A percentile compares a stretch with the other conserved stretches of the same genome.
These are phyloP conservation scores for Stenocarpella maydis DNA, from an alignment of 2,329 filamentous ascomycete genomes.

Conservation along the genomic window DNA sequence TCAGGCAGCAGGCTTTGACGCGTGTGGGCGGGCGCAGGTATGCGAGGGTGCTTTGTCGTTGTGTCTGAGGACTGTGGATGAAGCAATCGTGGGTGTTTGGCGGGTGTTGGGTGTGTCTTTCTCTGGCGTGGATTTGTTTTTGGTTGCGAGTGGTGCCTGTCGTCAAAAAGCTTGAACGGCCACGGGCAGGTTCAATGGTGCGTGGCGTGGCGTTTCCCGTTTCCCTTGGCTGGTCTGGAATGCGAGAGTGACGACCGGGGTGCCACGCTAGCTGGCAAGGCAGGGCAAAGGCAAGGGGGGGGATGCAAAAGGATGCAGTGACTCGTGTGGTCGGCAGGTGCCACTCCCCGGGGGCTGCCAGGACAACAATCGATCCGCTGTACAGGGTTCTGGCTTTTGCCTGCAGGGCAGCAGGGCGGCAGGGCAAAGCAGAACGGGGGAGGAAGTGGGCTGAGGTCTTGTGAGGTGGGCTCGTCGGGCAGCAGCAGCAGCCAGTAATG, in stretches of 20 bases:
- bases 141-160: slow-evolving; percentile 4
- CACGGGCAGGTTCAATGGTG: slow-evolving; percentile 14
- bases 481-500: background rate
- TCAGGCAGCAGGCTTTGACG: background rate
- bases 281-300: background rate
- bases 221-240: slow-evolving; percentile 18
- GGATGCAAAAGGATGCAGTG: background rate
- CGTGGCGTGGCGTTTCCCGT: slow-evolving; percentile 8
- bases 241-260: slow-evolving; percentile 2
- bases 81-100: background rate
- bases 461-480: slow-evolving; percentile 10
- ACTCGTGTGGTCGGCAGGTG: slow-evolving; percentile 19
- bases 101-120: background rate
- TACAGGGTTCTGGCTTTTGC: slow-evolving; percentile 23
- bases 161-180: slow-evolving; percentile 29
- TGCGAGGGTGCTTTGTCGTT: slow-evolving; percentile 13
- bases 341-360: slow-evolving; percentile 19
- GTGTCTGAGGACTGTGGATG: slow-evolving; percentile 18
- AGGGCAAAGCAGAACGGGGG: background rate
- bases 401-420: slow-evolving; percentile 5
- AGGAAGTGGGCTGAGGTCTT: background rate
- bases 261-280: slow-evolving; percentile 15
- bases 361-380: slow-evolving; percentile 21
- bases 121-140: slow-evolving; percentile 27
- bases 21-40: background rate